These are phyloP conservation scores for Candida verbasci DNA, from an alignment of 805 yeast species.

Conservation along the genomic window DNA sequence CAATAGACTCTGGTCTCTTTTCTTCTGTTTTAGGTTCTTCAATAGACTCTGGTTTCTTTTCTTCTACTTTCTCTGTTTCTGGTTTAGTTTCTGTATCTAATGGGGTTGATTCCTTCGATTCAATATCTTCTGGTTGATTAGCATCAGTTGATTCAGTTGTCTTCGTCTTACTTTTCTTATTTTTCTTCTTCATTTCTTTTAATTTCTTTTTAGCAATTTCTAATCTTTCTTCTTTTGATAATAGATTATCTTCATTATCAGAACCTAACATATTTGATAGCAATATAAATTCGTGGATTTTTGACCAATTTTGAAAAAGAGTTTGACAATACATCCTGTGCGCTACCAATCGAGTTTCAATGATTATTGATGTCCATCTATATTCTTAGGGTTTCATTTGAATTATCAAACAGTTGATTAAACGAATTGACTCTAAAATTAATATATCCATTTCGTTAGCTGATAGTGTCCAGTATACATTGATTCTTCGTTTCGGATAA, in stretches of 20 bases:
- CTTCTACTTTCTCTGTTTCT: conserved; percentile 7
- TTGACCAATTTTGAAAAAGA: too few species aligned
- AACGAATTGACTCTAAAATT: too few species aligned
- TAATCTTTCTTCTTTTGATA: conserved; percentile 54
- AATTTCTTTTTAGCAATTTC: conserved; percentile 72
- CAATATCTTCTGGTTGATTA: conserved; percentile 47
- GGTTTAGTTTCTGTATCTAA: conserved; percentile 6
- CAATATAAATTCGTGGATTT: too few species aligned
- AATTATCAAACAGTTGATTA: too few species aligned
- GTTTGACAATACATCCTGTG: too few species aligned
- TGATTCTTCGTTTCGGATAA: too few species aligned
- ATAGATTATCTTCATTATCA: conserved; percentile 16
- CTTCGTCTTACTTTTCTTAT: conserved; percentile 49
- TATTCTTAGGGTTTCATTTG: too few species aligned
- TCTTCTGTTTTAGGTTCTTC: conserved; percentile 2
- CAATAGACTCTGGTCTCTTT: conserved; percentile 6
- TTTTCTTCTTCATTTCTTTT: conserved; percentile 60
- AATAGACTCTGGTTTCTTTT: conserved; percentile 1
- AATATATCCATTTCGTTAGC: too few species aligned
- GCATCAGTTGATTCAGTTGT: neutral
- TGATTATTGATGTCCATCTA: too few species aligned
- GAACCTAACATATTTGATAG: conserved; percentile 12
- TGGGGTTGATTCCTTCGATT: conserved; percentile 7
- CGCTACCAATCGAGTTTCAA: too few species aligned
- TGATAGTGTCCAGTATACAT: too few species aligned